Evolutionary conservation across 345 rosid genomes (phyloP), one percentile per base, ranked within the genome.

Genomic region (Tarenaya hassleriana): DNA sequence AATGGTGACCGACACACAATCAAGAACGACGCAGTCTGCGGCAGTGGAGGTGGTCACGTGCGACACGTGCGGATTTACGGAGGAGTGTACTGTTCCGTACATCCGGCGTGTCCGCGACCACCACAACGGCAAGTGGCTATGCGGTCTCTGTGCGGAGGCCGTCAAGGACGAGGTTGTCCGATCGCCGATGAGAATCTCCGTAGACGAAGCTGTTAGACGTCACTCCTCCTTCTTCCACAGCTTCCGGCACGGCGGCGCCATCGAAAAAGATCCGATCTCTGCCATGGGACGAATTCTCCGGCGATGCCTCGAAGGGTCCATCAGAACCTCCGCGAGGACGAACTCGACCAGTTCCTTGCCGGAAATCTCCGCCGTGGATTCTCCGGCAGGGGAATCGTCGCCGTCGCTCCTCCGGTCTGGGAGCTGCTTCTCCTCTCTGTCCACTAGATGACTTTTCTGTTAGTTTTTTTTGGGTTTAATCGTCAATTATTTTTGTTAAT

Each of bases 91-190:
- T 15, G 60, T 27, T 1, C 79, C 62, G 18, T 86, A 86, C 78
- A 73, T 86, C 47, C 60, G 66, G 4, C 50, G 67, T 0, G 82
- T 86, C 10, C 62, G 75, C 11, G 84, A 77, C 53, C 69, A 71
- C 44, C 72, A 66, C 58, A 69, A 60, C 7, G 95, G 92, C 13
- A 73, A 64, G 10, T 86, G 92, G 92, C 78, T 86, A 16, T 83
- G 92, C 49, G 95, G 86, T 2, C 83, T 86, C 17, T 86, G 92
- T 10, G 39, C 78, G 4, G 95, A 83, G 51, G 95, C 88, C 0
- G 84, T 83, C 2, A 71, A 79, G 8, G 88, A 86, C 27, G 84
- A 80, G 74, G 69, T 52, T 0, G 12, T 46, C 6, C 66, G 84
- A 34, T 76, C 79, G n/a, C 58, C 61, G 4, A 29, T 59, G 21